Percentiles rank a stretch among this genome's conserved stretches.
phyloP scores from a whole-genome alignment of 2,329 filamentous ascomycete species.

The Bertia moriformis region DNA sequence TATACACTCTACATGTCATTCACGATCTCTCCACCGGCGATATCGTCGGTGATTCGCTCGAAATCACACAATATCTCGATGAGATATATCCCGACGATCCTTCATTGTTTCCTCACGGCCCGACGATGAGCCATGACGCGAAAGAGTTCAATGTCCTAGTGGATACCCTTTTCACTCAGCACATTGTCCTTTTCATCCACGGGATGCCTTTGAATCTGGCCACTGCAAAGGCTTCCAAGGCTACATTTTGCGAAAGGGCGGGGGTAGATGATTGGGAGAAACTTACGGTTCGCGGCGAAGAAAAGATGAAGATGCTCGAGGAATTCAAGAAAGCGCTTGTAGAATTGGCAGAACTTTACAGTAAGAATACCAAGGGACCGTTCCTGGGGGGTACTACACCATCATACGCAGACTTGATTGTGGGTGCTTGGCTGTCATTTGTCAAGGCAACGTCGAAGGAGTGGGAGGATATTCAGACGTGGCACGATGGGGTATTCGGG shows the following conservation, averaged over 20 bases:
- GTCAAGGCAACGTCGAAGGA: slow-evolving; percentile 3
- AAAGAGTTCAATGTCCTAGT: slow-evolving; percentile 4
- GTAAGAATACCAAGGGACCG: background rate
- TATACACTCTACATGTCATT: slow-evolving; percentile 4
- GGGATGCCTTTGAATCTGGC: slow-evolving; percentile 4
- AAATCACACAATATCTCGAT: slow-evolving; percentile 5
- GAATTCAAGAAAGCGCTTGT: background rate
- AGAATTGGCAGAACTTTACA: slow-evolving; percentile 1
- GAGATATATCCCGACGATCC: background rate
- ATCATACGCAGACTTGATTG: background rate
- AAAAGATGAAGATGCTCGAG: background rate
- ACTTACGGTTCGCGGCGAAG: background rate
- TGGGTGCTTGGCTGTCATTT: background rate
- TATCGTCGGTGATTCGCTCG: slow-evolving; percentile 4
- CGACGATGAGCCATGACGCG: background rate
- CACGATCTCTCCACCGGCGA: slow-evolving; percentile 2
- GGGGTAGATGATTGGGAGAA: slow-evolving; percentile 1
- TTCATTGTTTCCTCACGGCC: background rate
- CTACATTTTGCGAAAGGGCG: slow-evolving; percentile 2
- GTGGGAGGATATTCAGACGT: slow-evolving; percentile 3
- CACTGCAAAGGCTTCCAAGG: slow-evolving; percentile 4
- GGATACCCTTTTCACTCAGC: slow-evolving; percentile 4
- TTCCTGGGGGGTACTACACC: background rate
- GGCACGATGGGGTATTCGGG: slow-evolving; percentile 4
- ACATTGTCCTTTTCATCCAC: slow-evolving; percentile 2